A percentile compares a stretch with the other conserved stretches of the same genome.
Evolutionary conservation across 208 protist species (phyloP).

Genomic region (Phytomonas sp.): DNA sequence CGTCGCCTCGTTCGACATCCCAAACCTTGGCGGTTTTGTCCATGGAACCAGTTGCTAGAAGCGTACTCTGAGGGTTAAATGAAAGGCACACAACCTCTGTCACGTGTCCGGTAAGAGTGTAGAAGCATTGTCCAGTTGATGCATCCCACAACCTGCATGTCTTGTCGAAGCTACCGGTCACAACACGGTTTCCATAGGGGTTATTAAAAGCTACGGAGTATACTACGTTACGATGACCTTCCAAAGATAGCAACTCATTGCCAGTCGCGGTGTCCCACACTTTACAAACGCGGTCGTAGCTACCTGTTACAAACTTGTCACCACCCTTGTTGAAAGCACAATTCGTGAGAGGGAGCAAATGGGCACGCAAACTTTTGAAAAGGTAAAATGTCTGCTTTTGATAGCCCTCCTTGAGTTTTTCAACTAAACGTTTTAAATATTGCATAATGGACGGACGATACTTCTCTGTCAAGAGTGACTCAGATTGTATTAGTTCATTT

Average conservation of each 20-base stretch:
- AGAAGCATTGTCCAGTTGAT: constrained; percentile 76
- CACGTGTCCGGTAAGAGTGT: constrained; percentile 90
- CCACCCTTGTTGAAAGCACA: constrained; percentile 96
- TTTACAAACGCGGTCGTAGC: constrained; percentile 94
- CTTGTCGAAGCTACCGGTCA: constrained; percentile 95
- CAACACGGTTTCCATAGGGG: constrained; percentile 91
- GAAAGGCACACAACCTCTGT: constrained; percentile 94
- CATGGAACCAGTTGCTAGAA: constrained; percentile 93
- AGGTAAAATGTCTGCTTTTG: constrained; percentile 87
- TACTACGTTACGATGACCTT: constrained; percentile 95
- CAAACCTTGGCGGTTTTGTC: constrained; percentile 93
- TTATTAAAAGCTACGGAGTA: constrained; percentile 96
- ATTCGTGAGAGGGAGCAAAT: constrained; percentile 96
- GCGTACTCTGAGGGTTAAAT: constrained; percentile 89
- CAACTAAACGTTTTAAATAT: constrained; percentile 85
- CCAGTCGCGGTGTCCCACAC: constrained; percentile 93
- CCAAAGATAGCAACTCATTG: constrained; percentile 88
- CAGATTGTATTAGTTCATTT: constrained; percentile 75
- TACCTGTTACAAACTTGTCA: constrained; percentile 92
- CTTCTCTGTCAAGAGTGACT: constrained; percentile 82
- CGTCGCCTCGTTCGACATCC: constrained; percentile 89
- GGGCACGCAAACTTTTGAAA: constrained; percentile 91
- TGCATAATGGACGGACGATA: constrained; percentile 67
- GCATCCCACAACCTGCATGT: constrained; percentile 94
- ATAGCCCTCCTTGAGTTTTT: constrained; percentile 69